These are phyloP conservation scores for Neonectria punicea DNA, from an alignment of 2,329 filamentous ascomycete species.

Conservation along the genomic window DNA sequence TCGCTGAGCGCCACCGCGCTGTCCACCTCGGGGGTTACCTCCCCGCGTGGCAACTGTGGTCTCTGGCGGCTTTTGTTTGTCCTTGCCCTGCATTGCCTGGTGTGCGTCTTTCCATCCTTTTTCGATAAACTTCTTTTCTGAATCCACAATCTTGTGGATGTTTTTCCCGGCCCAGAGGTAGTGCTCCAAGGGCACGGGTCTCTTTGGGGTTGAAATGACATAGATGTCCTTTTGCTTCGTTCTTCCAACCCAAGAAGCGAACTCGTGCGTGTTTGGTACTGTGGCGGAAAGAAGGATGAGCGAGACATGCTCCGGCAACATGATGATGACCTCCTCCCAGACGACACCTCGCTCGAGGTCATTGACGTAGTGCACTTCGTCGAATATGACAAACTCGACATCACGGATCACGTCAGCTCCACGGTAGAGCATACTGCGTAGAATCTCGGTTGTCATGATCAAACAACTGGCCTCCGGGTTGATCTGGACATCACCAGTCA, in stretches of 20 bases:
- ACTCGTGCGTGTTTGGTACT: constrained; percentile 96
- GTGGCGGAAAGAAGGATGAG: constrained; percentile 95
- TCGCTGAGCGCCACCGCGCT: constrained; percentile 49
- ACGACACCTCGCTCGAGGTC: constrained; percentile 95
- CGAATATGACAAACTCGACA: constrained; percentile 98
- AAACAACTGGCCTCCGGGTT: constrained; percentile 96
- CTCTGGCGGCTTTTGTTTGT: constrained; percentile 70
- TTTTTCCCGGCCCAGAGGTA: constrained; percentile 95
- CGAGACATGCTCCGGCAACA: constrained; percentile 97
- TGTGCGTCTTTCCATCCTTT: constrained; percentile 96
- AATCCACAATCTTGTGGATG: constrained; percentile 93
- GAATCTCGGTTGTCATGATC: constrained; percentile 99
- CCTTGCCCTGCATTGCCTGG: constrained; percentile 80
- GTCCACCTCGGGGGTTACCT: constrained; percentile 50
- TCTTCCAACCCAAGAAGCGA: constrained; percentile 96
- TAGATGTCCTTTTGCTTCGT: constrained; percentile 99
- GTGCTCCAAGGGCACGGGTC: constrained; percentile 93
- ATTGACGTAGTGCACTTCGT: constrained; percentile 99
- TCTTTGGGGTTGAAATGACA: constrained; percentile 96
- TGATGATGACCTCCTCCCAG: constrained; percentile 99
- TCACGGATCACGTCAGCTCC: constrained; percentile 96
- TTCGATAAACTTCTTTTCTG: constrained; percentile 91
- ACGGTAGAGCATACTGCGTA: constrained; percentile 97
- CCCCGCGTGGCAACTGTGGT: constrained; percentile 50
- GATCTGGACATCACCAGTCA: constrained; percentile 98